These are phyloP conservation scores for Daucus carota DNA, from an alignment of 129 eudicot species.

Conservation along the genomic window DH1_v3.0 NC_030384.2:24602501-24603000, in stretches of 20 bases:
- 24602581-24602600: neutral
- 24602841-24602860: slow-evolving; percentile 89
- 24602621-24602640: neutral
- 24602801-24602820: slow-evolving; percentile 34
- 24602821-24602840: slow-evolving; percentile 86
- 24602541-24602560: neutral
- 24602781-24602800: neutral
- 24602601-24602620: neutral
- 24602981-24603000: neutral
- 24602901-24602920: slow-evolving; percentile 39
- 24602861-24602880: slow-evolving; percentile 79
- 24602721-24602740: no score
- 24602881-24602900: slow-evolving; percentile 56
- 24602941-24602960: neutral
- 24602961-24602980: neutral
- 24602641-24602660: neutral
- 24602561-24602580: neutral
- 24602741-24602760: neutral
- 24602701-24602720: neutral
- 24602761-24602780: neutral
- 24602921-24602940: neutral
- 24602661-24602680: neutral
- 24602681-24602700: neutral
- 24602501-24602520: neutral
- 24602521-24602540: slow-evolving; percentile 1